Conservation (phyloP, 805 yeast genomes). For the Saturnispora dispora region DNA sequence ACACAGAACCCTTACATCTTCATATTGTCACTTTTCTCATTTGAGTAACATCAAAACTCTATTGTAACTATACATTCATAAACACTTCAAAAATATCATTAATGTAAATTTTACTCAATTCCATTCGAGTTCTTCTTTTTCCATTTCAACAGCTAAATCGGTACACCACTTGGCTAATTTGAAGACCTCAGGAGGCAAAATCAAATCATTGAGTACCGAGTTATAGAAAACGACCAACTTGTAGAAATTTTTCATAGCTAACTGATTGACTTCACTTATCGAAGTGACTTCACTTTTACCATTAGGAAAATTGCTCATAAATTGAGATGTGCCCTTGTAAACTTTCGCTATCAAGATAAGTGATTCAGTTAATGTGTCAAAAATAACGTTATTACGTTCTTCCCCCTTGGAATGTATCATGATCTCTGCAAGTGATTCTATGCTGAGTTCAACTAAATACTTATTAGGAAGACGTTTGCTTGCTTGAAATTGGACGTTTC, state of each 20-base stretch:
- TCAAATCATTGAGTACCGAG: slow-evolving; percentile 53
- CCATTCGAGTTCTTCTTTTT: slow-evolving; percentile 22
- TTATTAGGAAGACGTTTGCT: slow-evolving; percentile 54
- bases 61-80: neutral
- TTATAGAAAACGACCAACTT: slow-evolving; percentile 58
- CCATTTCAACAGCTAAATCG: slow-evolving; percentile 51
- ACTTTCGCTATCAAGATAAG: slow-evolving; percentile 53
- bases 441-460: slow-evolving; percentile 49
- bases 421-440: slow-evolving; percentile 50
- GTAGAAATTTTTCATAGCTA: slow-evolving; percentile 55
- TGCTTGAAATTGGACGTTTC: slow-evolving; percentile 36
- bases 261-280: slow-evolving; percentile 50
- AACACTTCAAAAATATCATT: neutral
- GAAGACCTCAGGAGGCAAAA: slow-evolving; percentile 52
- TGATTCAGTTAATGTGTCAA: slow-evolving; percentile 48
- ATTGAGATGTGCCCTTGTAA: slow-evolving; percentile 43
- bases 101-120: neutral
- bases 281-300: slow-evolving; percentile 1
- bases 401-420: slow-evolving; percentile 54
- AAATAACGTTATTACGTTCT: slow-evolving; percentile 48
- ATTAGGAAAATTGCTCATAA: slow-evolving; percentile 31
- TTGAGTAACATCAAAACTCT: neutral
- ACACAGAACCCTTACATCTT: neutral
- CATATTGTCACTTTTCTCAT: neutral
- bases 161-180: slow-evolving; percentile 66